Base-by-base conservation (phyloP, 1,139 yeast genomes). In the Candida tetrigidarum region DNA sequence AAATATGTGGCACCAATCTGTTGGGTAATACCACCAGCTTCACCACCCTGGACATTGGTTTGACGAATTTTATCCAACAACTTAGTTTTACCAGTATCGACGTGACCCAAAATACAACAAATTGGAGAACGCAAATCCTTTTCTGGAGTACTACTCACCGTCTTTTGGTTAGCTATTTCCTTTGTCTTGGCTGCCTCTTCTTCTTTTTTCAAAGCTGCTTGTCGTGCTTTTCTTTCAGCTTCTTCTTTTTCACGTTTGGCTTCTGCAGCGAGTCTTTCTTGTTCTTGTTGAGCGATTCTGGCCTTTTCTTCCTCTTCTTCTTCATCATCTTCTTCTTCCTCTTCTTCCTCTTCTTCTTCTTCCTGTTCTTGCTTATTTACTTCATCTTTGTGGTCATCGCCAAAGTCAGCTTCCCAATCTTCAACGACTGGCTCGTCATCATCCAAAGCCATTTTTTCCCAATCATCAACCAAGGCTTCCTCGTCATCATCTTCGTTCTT, bases 1-100 rank as follows among this genome's bases (percentile, higher is more conserved):
- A 93, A 95, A 69, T 92, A 95, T 20, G 99, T 95, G 43, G 99
- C 99, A 82, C 99, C 99, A 64, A 93, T 93, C 72, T 93, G 99
- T 80, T 93, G 99, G 55, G 99, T 93, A 65, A 93, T 95, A 78
- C 99, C 99, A 77, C 99, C 99, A 46, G 99, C 99, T 76, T 93
- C 99, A 64, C 99, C 99, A 67, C 97, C 99, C 77, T 93, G 99
- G 50, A 93, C 99, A 61, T 93, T 93, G 40, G 98, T 95, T 76
- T 93, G 97, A 76, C 99, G 95, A 56, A 93, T 84, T 70, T 93
- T 95, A 66, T 93, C 99, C 64, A 93, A 79, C 55, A 93, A 80
- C 67, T 93, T 93, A 52, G 99, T 93, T 72, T 93, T 95, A 84
- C 99, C 99, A 47, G 99, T 93, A 79, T 93, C 99, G 68, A 93